A percentile compares a stretch with the other conserved stretches of the same genome.
These are phyloP conservation scores for Oryza glaberrima DNA, from an alignment of 176 grass and related monocot species.

Conservation along the genomic window DNA sequence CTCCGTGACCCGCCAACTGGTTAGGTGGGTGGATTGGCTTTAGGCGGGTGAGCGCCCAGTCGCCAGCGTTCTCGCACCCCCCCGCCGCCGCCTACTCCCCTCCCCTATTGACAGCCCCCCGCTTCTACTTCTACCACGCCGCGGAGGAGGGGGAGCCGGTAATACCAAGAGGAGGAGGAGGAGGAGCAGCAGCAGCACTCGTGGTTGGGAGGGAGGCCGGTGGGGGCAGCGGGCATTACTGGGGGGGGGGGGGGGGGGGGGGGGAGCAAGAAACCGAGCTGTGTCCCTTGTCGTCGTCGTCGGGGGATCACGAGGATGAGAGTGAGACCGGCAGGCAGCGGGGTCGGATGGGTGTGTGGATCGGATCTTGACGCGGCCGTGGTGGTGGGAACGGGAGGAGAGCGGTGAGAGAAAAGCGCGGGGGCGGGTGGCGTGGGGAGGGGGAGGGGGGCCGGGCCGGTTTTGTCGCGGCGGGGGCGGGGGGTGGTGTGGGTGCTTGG, in stretches of 20 bases:
- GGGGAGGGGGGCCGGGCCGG: not conserved
- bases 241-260: not conserved
- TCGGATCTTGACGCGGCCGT: conserved; percentile 49
- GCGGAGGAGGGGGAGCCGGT: conserved; percentile 9
- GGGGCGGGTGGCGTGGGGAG: not conserved
- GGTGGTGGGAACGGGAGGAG: conserved; percentile 27
- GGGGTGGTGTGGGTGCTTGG: too few relatives aligned
- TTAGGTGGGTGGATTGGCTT: conserved; percentile 12
- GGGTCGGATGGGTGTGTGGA: conserved; percentile 21
- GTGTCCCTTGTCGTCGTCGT: conserved; percentile 30
- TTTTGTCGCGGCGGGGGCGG: conserved; percentile 27
- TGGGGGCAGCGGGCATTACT: not conserved
- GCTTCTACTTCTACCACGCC: conserved; percentile 34
- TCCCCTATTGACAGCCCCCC: conserved; percentile 23
- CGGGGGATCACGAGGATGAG: conserved; percentile 41
- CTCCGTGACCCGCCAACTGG: conserved; percentile 5
- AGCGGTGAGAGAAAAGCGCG: conserved; percentile 51
- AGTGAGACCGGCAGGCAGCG: not conserved
- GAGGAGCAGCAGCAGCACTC: not conserved
- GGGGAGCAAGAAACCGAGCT: conserved; percentile 36
- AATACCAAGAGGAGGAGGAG: not conserved
- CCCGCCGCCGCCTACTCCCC: not conserved
- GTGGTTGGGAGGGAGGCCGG: conserved; percentile 39
- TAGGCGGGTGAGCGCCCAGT: not conserved
- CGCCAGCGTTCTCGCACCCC: not conserved